Conservation (phyloP, 2,329 filamentous ascomycete genomes). For the Talaromyces amestolkiae region DNA sequence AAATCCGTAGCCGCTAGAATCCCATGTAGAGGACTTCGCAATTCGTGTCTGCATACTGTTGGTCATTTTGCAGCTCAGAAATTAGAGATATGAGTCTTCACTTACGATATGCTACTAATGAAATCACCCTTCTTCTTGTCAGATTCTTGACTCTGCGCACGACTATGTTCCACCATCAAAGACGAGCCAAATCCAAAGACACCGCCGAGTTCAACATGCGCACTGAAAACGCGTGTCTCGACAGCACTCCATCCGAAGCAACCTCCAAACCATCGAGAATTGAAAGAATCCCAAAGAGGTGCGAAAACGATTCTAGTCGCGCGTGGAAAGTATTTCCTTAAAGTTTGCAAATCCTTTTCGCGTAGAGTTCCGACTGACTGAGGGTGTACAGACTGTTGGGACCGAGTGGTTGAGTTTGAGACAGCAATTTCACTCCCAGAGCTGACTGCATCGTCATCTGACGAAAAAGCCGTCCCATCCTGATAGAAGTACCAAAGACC, state of each 20-base stretch:
- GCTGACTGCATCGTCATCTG: slow-evolving; percentile 19
- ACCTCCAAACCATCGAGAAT: slow-evolving; percentile 40
- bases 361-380: neutral
- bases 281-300: slow-evolving; percentile 45
- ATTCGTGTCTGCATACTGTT: neutral
- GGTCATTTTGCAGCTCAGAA: neutral
- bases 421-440: neutral
- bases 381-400: neutral
- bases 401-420: neutral
- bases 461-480: slow-evolving; percentile 20
- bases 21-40: neutral
- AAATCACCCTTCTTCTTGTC: slow-evolving; percentile 50
- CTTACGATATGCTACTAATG: slow-evolving; percentile 44
- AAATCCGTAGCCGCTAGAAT: neutral
- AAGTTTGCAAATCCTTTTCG: slow-evolving; percentile 1
- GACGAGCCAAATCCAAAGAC: slow-evolving; percentile 45
- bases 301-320: slow-evolving; percentile 37
- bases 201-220: slow-evolving; percentile 42
- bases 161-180: slow-evolving; percentile 37
- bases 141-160: slow-evolving; percentile 20
- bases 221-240: slow-evolving; percentile 28
- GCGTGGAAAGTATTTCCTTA: slow-evolving; percentile 26
- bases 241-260: slow-evolving; percentile 36
- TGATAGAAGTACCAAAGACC: slow-evolving; percentile 22
- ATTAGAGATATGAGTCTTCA: neutral